A percentile compares a stretch with the other conserved stretches of the same genome.
Evolutionary conservation across 371 early-diverging fungal genomes (phyloP).

Genomic region (Synchytrium microbalum): DNA sequence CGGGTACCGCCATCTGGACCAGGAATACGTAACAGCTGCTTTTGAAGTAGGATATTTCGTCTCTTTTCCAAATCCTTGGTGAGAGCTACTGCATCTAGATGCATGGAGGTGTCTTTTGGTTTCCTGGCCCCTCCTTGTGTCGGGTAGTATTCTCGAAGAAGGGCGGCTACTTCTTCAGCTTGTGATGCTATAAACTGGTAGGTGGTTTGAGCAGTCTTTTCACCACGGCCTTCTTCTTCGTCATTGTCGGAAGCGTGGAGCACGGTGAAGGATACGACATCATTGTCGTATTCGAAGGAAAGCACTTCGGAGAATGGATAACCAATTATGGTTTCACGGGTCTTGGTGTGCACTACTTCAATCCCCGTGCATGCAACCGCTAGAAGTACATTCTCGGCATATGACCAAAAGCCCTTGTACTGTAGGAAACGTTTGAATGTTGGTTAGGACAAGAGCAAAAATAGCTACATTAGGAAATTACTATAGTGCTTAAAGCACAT

Average conservation of each 20-base stretch:
- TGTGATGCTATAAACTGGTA: not conserved
- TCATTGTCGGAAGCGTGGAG: conserved; percentile 16
- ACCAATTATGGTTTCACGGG: conserved; percentile 25
- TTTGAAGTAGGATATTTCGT: not conserved
- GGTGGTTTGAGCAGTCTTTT: conserved; percentile 13
- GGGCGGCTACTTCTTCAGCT: conserved; percentile 32
- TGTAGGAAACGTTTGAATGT: conserved; percentile 1
- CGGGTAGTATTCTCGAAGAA: conserved; percentile 32
- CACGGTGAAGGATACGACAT: conserved; percentile 14
- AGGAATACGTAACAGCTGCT: not conserved
- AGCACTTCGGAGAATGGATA: conserved; percentile 24
- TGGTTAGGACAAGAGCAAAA: not conserved
- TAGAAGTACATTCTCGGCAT: conserved; percentile 27
- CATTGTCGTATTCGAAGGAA: conserved; percentile 20
- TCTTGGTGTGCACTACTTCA: conserved; percentile 28
- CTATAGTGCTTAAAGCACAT: not conserved
- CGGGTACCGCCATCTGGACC: conserved; percentile 1
- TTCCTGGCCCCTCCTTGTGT: not conserved
- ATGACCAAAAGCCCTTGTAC: conserved; percentile 32
- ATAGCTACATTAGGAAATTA: not conserved
- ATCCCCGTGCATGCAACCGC: conserved; percentile 30
- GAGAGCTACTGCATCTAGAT: not conserved
- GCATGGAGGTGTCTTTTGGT: not conserved
- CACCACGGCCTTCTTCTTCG: conserved; percentile 20
- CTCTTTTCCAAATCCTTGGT: not conserved